phyloP scores from a whole-genome alignment of 1,284 basidiomycete genomes.

The Clitocybe nebularis region DNA sequence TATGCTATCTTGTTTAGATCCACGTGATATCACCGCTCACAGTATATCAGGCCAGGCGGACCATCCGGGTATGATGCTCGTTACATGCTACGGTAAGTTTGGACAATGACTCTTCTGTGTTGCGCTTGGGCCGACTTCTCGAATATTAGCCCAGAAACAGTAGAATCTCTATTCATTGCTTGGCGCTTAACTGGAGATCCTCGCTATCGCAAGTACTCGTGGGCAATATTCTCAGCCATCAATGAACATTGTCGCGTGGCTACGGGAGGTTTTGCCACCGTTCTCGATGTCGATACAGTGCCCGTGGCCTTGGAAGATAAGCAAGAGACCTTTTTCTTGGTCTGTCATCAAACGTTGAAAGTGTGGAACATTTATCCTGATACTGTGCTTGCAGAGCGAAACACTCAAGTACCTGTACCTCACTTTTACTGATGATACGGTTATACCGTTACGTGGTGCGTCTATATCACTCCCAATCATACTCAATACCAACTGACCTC shows the following conservation, averaged over 20 bases:
- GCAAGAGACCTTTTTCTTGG: conserved; percentile 96
- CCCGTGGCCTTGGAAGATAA: conserved; percentile 74
- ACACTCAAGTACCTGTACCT: conserved; percentile 95
- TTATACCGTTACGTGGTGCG: conserved; percentile 75
- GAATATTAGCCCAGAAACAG: conserved; percentile 78
- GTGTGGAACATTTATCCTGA: too few species aligned
- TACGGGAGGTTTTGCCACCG: conserved; percentile 81
- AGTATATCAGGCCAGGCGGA: conserved; percentile 35
- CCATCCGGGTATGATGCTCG: conserved; percentile 75
- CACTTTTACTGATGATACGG: conserved; percentile 77
- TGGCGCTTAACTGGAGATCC: conserved; percentile 83
- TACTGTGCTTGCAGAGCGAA: conserved; percentile 56
- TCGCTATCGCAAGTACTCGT: conserved; percentile 82
- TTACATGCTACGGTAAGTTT: conserved; percentile 76
- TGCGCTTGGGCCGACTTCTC: conserved; percentile 6
- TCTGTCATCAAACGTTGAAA: too few species aligned
- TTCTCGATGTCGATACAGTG: conserved; percentile 80
- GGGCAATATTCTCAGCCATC: conserved; percentile 91
- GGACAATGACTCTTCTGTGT: not conserved
- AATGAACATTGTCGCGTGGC: conserved; percentile 77
- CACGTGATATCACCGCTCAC: not conserved
- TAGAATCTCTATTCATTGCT: conserved; percentile 92
- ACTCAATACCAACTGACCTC: not conserved
- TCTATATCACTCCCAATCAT: conserved; percentile 16
- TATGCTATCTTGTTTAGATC: conserved; percentile 24